phyloP scores from a whole-genome alignment of 208 protist species.

The Trypanosoma mega region DNA sequence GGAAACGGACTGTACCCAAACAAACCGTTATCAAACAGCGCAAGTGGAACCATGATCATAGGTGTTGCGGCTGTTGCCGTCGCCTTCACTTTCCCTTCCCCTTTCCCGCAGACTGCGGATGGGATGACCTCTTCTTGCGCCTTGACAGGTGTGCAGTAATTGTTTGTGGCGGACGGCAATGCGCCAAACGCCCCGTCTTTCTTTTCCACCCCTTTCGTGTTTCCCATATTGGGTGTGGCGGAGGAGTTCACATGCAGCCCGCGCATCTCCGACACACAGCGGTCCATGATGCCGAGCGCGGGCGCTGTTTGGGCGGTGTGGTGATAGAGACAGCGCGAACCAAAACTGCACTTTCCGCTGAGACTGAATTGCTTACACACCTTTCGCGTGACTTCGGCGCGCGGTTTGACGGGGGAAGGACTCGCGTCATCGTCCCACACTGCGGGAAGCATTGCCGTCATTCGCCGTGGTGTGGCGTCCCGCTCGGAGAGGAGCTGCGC shows the following conservation, averaged over 20 bases:
- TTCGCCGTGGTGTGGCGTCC: not conserved
- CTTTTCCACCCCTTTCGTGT: too few species aligned
- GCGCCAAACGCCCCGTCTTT: constrained; percentile 3
- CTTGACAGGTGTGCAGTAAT: constrained; percentile 10
- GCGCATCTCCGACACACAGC: constrained; percentile 14
- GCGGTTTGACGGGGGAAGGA: constrained; percentile 5
- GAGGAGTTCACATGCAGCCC: not conserved
- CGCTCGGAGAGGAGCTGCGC: not conserved
- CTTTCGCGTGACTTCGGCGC: constrained; percentile 24
- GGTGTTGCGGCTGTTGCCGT: not conserved
- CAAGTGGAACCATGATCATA: constrained; percentile 23
- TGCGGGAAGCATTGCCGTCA: constrained; percentile 19
- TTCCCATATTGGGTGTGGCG: not conserved
- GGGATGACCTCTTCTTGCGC: not conserved
- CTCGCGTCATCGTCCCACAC: constrained; percentile 9
- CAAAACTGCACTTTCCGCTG: constrained; percentile 64
- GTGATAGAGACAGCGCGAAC: constrained; percentile 77
- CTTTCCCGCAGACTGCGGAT: too few species aligned
- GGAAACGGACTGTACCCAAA: constrained; percentile 25
- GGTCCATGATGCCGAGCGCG: constrained; percentile 10
- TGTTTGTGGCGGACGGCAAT: constrained; percentile 23
- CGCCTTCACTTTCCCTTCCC: too few species aligned
- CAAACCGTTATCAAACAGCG: constrained; percentile 14
- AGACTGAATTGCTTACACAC: constrained; percentile 67
- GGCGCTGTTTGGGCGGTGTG: constrained; percentile 22